Evolutionary conservation across 1,139 yeast genomes (phyloP), one percentile per base, ranked within the genome.

Genomic region (Insectozyma bohioensis): DNA sequence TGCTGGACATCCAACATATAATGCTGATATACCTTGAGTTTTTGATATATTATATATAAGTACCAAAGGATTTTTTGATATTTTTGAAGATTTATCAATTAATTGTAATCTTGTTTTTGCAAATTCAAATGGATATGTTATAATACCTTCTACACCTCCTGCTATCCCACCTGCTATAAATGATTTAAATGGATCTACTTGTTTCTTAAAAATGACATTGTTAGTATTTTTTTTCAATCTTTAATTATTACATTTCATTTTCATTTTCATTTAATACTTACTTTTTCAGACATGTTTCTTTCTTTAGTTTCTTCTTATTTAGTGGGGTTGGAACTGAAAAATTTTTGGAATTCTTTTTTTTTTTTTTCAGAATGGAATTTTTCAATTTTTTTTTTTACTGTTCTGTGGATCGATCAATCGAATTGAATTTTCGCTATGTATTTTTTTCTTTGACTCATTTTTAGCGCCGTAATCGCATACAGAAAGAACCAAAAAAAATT

Each of bases 1-100:
- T 0, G 97, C 97, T 1, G 97, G 95, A 67, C 97, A 90, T n/a
- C 98, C 98, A 3, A 90, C 90, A 54, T 92, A 92, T 28, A 90
- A 62, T 0, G 96, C 68, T 5, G 77, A 65, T 0, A 84, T 56
- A n/a, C 97, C 97, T 54, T 88, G 95, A 4, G 76, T 70, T 48
- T 71, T 78, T 11, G 85, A 87, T 4, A 85, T 78, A 37, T 76
- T 81, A 54, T 78, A 78, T 39, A 92, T 85, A 36, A 90, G 69
- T 9, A 79, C 83, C 37, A 90, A 59, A 11, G 98, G 98, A 51
- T 92, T 90, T 46, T 90, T 68, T 8, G 95, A 82, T 3, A 28
- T 27, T 12, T 25, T 20, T 21, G 75, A 74, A 1, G 78, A 54
- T 54, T 82, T 84, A 54, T 82, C 86, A 20, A 85, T 78, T 41